Base-by-base conservation (phyloP, 768 basidiomycete species). In the Holtermannia corniformis region DNA sequence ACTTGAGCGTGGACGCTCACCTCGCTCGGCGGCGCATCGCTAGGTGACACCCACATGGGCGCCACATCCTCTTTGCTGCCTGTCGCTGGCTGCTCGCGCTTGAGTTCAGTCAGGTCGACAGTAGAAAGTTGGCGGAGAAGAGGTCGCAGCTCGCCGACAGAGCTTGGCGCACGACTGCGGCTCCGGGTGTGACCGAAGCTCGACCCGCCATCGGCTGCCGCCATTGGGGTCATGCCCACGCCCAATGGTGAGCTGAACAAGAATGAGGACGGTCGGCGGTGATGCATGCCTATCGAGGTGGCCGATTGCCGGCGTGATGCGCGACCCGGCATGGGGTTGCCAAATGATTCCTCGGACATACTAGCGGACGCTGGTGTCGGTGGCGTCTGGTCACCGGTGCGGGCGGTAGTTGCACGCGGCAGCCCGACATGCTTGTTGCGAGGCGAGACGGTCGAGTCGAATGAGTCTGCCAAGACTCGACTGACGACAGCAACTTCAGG, bases 1-100 rank as follows among this genome's bases (percentile, higher is more conserved):
- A n/a, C n/a, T n/a, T n/a, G n/a, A n/a, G n/a, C n/a, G n/a, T n/a
- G n/a, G n/a, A n/a, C n/a, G n/a, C 62, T 55, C 46, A 61, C 66
- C 58, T 61, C 62, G 50, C 57, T 59, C 5, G 66, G 58, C 3
- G 66, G 66, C 11, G 63, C 66, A 59, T 68, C 66, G 24, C 60
- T 59, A 22, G 62, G 60, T 14, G 58, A 58, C 11, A 68, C 66
- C 27, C 44, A 54, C 66, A 68, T 68, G 20, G 64, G 66, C 23
- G 62, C 60, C 12, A 57, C 53, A 44, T 60, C 51, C 20, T 44
- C 51, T 28, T 40, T 52, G 43, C 19, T 50, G 25, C 42, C 49
- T 20, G 4, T n/a, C 23, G 10, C 13, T 20, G 13, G 27, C n/a
- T 26, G 26, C 22, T 56, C 46, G 13, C 24, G 42, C 19, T 19